Evolutionary conservation across 2,329 filamentous ascomycete species (phyloP).

Genomic region (Sclerotinia subarctica): DNA sequence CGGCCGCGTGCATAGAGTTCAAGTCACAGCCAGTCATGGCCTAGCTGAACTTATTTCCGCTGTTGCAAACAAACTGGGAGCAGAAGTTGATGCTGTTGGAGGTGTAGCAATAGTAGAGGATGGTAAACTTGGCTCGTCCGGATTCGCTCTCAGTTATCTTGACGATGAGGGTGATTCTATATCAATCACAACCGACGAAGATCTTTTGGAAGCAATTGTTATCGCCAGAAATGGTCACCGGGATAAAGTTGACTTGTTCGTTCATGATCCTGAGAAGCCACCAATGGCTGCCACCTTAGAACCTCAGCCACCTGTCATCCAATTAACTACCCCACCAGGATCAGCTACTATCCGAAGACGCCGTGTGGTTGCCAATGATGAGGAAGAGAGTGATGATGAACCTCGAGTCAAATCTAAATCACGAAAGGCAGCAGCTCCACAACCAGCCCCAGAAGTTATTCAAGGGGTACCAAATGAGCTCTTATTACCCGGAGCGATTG

Average conservation of each 20-base stretch:
- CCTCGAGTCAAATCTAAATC: conserved; percentile 42
- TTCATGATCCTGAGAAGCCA: conserved; percentile 90
- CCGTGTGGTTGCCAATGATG: conserved; percentile 43
- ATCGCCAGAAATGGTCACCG: conserved; percentile 72
- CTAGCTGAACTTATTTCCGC: conserved; percentile 73
- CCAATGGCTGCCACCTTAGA: conserved; percentile 66
- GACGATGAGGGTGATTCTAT: conserved; percentile 97
- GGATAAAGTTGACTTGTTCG: conserved; percentile 96
- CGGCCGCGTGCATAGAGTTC: conserved; percentile 87
- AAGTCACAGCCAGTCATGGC: conserved; percentile 76
- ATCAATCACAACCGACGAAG: conserved; percentile 92
- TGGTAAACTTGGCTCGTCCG: conserved; percentile 69
- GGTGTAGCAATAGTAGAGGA: conserved; percentile 76
- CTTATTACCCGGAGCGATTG: conserved; percentile 87
- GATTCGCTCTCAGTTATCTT: conserved; percentile 91
- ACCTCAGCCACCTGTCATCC: conserved; percentile 52
- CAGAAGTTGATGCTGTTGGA: conserved; percentile 78
- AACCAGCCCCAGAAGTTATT: conserved; percentile 65
- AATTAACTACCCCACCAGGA: conserved; percentile 50
- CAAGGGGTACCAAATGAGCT: conserved; percentile 91
- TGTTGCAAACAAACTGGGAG: conserved; percentile 80
- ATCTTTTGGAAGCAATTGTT: conserved; percentile 84
- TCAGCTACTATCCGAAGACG: conserved; percentile 49
- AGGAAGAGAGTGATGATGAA: conserved; percentile 52
- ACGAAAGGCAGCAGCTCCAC: conserved; percentile 40